Evolutionary conservation across 345 rosid species (phyloP).

Genomic region (Eucalyptus tenuipes): DNA sequence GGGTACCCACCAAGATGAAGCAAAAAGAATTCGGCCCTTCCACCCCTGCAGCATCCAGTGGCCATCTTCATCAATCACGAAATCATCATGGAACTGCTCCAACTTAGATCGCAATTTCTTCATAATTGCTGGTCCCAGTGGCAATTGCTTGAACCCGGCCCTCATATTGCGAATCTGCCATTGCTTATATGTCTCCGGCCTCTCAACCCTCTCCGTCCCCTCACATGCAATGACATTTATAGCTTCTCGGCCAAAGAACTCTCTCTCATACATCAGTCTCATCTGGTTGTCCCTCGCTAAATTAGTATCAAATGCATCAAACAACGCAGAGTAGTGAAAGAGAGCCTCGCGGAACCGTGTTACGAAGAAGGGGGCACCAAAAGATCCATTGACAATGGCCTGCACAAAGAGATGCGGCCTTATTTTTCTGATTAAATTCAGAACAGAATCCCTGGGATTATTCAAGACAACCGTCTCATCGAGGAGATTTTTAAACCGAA

Average conservation of each 20-base stretch:
- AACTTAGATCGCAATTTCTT: constrained; percentile 24
- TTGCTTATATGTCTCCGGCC: constrained; percentile 82
- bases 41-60: constrained; percentile 77
- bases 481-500: constrained; percentile 48
- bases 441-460: constrained; percentile 51
- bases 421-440: constrained; percentile 40
- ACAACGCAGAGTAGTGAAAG: constrained; percentile 60
- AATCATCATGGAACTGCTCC: constrained; percentile 37
- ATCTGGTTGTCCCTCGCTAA: constrained; percentile 26
- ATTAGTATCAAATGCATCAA: constrained; percentile 46
- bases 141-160: constrained; percentile 63
- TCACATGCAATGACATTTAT: constrained; percentile 68
- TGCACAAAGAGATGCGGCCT: constrained; percentile 47
- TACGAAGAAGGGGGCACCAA: constrained; percentile 59
- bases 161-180: constrained; percentile 51
- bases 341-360: constrained; percentile 73
- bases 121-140: constrained; percentile 27
- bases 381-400: constrained; percentile 36
- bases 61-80: constrained; percentile 39
- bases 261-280: constrained; percentile 62
- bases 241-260: constrained; percentile 48
- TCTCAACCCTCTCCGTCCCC: constrained; percentile 63
- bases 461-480: constrained; percentile 50
- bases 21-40: constrained; percentile 65
- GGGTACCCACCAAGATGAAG: constrained; percentile 63